A percentile compares a stretch with the other conserved stretches of the same genome.
These are phyloP conservation scores for Nicotiana rustica DNA, from an alignment of 305 asterid genomes.

Conservation along the genomic window DNA sequence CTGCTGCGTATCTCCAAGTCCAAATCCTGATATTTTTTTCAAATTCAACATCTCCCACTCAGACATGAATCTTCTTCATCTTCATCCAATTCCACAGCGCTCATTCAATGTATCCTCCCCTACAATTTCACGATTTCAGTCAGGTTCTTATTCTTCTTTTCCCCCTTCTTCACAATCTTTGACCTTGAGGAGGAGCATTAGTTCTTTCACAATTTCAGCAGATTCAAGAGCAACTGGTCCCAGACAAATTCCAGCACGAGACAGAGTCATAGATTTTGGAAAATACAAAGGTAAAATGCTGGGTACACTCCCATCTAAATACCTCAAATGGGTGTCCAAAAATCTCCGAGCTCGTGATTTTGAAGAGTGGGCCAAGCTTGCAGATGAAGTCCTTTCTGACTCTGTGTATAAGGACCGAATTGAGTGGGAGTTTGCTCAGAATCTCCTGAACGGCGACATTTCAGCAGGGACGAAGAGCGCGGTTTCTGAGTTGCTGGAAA, in stretches of 20 bases:
- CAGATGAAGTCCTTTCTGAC: conserved; percentile 76
- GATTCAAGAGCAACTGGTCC: background rate
- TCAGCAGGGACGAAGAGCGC: conserved; percentile 33
- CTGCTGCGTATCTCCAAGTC: background rate
- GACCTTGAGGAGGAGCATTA: background rate
- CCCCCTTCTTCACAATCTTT: background rate
- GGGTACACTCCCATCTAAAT: conserved; percentile 77
- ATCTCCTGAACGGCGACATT: conserved; percentile 58
- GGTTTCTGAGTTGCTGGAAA: conserved; percentile 64
- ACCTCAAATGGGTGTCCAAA: conserved; percentile 79
- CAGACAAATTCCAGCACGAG: conserved; percentile 55
- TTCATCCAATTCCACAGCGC: background rate
- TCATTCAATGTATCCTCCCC: background rate
- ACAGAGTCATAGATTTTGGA: conserved; percentile 72
- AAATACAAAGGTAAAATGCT: conserved; percentile 78
- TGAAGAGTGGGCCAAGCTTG: conserved; percentile 79
- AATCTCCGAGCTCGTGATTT: conserved; percentile 71
- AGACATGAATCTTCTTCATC: background rate
- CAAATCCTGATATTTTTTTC: background rate
- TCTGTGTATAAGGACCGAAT: conserved; percentile 75
- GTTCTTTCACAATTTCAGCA: background rate
- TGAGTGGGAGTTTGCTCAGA: conserved; percentile 86
- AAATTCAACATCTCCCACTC: background rate
- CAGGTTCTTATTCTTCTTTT: background rate
- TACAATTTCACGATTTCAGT: background rate